Evolutionary conservation across 1,284 basidiomycete species (phyloP).

Genomic region (Naganishia cerealis): DNA sequence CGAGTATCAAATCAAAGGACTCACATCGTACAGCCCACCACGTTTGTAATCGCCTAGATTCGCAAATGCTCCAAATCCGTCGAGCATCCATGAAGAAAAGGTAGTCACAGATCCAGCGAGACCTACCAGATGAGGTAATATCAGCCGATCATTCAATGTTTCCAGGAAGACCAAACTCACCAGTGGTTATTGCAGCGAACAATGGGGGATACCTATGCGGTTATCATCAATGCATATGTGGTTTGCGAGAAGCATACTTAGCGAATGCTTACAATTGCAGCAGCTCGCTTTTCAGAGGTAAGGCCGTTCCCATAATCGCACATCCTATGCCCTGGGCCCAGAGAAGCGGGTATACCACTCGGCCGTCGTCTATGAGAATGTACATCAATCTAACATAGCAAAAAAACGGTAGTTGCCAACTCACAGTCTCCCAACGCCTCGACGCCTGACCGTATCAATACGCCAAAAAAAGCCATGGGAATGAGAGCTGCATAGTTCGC

Average conservation of each 20-base stretch:
- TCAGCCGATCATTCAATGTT: constrained; percentile 6
- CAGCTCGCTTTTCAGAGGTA: constrained; percentile 69
- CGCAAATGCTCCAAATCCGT: constrained; percentile 81
- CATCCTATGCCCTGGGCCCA: constrained; percentile 89
- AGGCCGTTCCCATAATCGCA: constrained; percentile 80
- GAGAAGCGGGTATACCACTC: constrained; percentile 75
- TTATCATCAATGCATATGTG: not conserved
- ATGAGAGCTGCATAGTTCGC: constrained; percentile 64
- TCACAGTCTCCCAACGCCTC: constrained; percentile 61
- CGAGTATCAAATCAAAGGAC: constrained; percentile 44
- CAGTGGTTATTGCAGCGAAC: constrained; percentile 84
- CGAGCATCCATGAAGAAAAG: constrained; percentile 91
- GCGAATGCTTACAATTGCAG: constrained; percentile 67
- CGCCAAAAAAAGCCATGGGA: constrained; percentile 74
- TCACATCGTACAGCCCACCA: constrained; percentile 73
- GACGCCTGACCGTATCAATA: constrained; percentile 72
- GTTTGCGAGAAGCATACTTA: not conserved
- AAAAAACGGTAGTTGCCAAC: constrained; percentile 26
- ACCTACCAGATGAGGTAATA: constrained; percentile 57
- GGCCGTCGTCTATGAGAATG: constrained; percentile 56
- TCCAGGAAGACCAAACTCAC: constrained; percentile 52
- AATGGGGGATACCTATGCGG: constrained; percentile 73
- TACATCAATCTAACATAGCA: not conserved
- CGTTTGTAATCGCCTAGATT: constrained; percentile 65
- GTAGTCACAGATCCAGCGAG: constrained; percentile 96